Conservation (phyloP, 306 rosid species). For the Chamaecrista fasciculata region DNA sequence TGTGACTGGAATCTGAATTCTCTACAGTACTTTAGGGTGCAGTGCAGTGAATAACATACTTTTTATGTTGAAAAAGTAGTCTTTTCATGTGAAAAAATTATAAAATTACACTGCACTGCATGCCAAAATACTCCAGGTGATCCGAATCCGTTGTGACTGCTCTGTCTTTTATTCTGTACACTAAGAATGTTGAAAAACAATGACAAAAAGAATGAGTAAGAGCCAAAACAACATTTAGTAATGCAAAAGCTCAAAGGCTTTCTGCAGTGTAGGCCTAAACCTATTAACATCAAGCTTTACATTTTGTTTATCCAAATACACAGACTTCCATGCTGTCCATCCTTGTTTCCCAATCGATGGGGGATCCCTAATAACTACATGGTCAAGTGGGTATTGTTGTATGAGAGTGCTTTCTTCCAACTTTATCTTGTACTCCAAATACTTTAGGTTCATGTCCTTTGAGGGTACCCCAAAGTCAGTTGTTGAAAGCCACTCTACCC, state of each 20-base stretch:
- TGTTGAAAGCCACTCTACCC: slow-evolving; percentile 67
- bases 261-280: slow-evolving; percentile 63
- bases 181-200: slow-evolving; percentile 16
- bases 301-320: slow-evolving; percentile 72
- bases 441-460: slow-evolving; percentile 62
- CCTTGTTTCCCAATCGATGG: slow-evolving; percentile 44
- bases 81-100: too few relatives aligned
- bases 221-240: neutral
- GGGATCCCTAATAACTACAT: slow-evolving; percentile 53
- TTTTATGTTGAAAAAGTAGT: too few relatives aligned
- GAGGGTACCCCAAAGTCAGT: slow-evolving; percentile 56
- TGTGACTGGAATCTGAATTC: too few relatives aligned
- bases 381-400: slow-evolving; percentile 62
- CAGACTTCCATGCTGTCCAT: slow-evolving; percentile 53
- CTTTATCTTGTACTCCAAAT: slow-evolving; percentile 68
- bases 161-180: slow-evolving; percentile 15
- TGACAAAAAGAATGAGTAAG: neutral
- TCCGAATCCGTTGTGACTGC: neutral
- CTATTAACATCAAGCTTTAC: slow-evolving; percentile 59
- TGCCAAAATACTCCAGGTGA: too few relatives aligned
- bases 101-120: too few relatives aligned
- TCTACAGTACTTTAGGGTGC: too few relatives aligned
- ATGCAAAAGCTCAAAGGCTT: slow-evolving; percentile 76
- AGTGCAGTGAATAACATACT: too few relatives aligned
- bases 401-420: slow-evolving; percentile 72